phyloP scores from a whole-genome alignment of 306 rosid genomes.

The Carpinus viminea region DNA sequence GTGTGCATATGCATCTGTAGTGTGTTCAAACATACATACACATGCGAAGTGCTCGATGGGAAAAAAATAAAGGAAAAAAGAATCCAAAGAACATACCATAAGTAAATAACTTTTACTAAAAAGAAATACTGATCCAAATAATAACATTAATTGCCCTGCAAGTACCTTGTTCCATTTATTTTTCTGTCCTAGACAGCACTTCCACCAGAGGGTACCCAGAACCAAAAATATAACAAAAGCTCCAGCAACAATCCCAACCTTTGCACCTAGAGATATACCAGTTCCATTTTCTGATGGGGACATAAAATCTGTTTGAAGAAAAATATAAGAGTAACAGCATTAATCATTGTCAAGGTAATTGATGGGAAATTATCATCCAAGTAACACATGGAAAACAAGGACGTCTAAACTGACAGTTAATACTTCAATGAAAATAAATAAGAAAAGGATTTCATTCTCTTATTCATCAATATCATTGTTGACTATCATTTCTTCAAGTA shows the following conservation, averaged over 20 bases:
- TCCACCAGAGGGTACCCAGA: slow-evolving; percentile 38
- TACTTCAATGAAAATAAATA: no score
- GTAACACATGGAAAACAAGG: background rate
- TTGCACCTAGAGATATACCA: slow-evolving; percentile 23
- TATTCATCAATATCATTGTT: background rate
- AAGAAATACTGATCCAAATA: background rate
- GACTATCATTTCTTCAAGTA: background rate
- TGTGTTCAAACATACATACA: no score
- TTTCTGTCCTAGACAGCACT: slow-evolving; percentile 17
- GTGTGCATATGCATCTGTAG: no score
- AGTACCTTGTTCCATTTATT: slow-evolving; percentile 38
- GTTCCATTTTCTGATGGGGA: slow-evolving; percentile 29
- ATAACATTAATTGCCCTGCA: background rate
- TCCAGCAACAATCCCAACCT: slow-evolving; percentile 35
- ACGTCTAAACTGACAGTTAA: no score
- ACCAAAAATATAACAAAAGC: slow-evolving; percentile 23
- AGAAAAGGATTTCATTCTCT: background rate
- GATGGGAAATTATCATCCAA: background rate
- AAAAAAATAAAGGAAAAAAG: no score
- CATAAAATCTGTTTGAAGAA: slow-evolving; percentile 25
- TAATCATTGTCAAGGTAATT: background rate
- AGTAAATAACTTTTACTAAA: no score
- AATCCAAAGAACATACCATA: background rate
- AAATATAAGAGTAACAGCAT: background rate
- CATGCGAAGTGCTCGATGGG: background rate